Conservation (phyloP, 2,329 filamentous ascomycete genomes). For the Colletotrichum caudatum region DNA sequence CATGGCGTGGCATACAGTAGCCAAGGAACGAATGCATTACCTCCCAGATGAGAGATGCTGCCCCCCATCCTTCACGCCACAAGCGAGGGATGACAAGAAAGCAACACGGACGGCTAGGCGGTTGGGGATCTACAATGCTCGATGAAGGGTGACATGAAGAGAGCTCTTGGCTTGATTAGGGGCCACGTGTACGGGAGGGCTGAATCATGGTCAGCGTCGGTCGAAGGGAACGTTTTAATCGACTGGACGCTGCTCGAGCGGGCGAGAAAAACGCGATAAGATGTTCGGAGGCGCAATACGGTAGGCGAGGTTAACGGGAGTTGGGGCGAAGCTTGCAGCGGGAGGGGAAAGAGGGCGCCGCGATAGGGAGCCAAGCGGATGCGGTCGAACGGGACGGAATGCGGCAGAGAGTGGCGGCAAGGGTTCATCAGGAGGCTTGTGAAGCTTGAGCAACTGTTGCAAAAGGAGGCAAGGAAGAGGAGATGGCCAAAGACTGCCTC, state of each 20-base stretch:
- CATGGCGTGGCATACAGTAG: constrained; percentile 20
- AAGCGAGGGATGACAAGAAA: neutral
- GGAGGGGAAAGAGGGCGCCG: constrained; percentile 2
- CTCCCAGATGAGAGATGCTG: constrained; percentile 23
- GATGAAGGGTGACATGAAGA: constrained; percentile 13
- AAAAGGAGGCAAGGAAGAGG: neutral
- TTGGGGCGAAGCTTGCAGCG: constrained; percentile 10
- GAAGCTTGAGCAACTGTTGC: neutral
- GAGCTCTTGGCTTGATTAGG: constrained; percentile 23
- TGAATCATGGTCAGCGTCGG: constrained; percentile 35
- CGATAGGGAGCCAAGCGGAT: constrained; percentile 38
- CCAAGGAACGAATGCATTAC: constrained; percentile 35
- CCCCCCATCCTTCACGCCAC: constrained; percentile 25
- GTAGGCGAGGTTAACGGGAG: constrained; percentile 2
- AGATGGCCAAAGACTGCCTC: neutral
- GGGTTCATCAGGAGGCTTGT: neutral
- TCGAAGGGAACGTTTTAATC: constrained; percentile 32
- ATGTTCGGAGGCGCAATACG: neutral
- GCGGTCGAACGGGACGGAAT: constrained; percentile 23
- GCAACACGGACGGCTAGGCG: constrained; percentile 19
- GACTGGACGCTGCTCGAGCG: neutral
- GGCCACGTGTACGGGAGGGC: constrained; percentile 39
- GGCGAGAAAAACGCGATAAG: neutral
- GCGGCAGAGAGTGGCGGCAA: neutral
- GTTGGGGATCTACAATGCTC: neutral